Evolutionary conservation across 345 rosid genomes (phyloP).

Genomic region (Bruguiera sexangula): DNA sequence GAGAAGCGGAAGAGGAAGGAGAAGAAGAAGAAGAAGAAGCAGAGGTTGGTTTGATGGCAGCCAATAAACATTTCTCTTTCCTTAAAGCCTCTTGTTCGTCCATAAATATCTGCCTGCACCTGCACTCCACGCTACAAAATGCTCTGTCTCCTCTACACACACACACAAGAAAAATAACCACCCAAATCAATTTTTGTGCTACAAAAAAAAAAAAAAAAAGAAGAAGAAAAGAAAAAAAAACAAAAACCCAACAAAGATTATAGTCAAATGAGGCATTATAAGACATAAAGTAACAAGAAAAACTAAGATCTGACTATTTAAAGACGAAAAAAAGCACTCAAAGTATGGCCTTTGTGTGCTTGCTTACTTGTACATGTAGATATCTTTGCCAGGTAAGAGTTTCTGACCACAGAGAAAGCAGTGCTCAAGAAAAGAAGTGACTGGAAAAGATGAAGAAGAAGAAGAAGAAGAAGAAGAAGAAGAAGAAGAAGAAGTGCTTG

Average conservation of each 20-base stretch:
- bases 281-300: not conserved
- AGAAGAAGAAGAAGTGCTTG: conserved; percentile 7
- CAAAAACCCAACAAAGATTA: not conserved
- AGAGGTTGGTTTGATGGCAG: conserved; percentile 34
- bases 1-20: conserved; percentile 21
- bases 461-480: conserved; percentile 13
- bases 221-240: not conserved
- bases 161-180: not conserved
- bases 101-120: conserved; percentile 76
- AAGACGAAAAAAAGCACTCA: not conserved
- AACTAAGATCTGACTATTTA: conserved; percentile 10
- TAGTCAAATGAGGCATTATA: not conserved
- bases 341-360: not conserved
- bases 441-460: conserved; percentile 11
- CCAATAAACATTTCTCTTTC: conserved; percentile 45
- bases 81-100: conserved; percentile 64
- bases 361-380: conserved; percentile 93
- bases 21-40: conserved; percentile 32
- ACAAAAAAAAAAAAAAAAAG: not conserved
- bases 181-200: not conserved
- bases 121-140: conserved; percentile 89
- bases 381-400: conserved; percentile 68
- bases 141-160: conserved; percentile 65
- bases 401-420: conserved; percentile 71
- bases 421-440: conserved; percentile 50